Base-by-base conservation (phyloP, 164 flowering plant species). In the Amborella trichopoda region DNA sequence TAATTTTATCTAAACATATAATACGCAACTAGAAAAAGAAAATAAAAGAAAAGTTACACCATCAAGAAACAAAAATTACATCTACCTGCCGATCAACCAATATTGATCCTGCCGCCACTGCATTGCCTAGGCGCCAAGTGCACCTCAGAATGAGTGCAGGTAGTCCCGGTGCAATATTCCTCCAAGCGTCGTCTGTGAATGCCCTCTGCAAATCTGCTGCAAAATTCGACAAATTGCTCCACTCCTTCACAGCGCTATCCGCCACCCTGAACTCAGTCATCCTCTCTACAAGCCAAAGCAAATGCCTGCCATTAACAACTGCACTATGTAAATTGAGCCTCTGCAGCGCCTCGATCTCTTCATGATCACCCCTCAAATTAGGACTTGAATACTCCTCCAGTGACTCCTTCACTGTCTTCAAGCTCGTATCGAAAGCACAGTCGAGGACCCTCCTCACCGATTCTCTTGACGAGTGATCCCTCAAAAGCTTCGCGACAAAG, bases 211-310 rank as follows among this genome's bases (percentile, higher is more conserved):
- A 66, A 68, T 86, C 87, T 2, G 74, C 71, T 0, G 91, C 67
- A 23, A 83, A 75, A 0, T 76, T 40, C 0, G 71, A 59, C 68
- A 79, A 87, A 26, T 83, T 80, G 36, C 94, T 83, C 94, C 94
- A 90, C 53, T 70, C 76, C 58, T 65, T 67, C 41, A 75, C 94
- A 0, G 98, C 98, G 0, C 33, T 42, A 52, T 90, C 87, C 0
- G 98, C 98, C 42, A 87, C 85, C 50, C 66, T 68, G 62, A 90
- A 60, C 62, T 90, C 98, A 50, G 83, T 74, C 98, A 90, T 87
- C 71, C 89, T 73, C 75, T 90, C 98, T 40, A 90, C 67, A 63
- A 90, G 50, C 98, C 98, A 90, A 56, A 75, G 28, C 73, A 86
- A 48, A 58, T 90, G 87, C 71, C 60, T 81, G 52, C 77, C 81